Evolutionary conservation across 805 yeast genomes (phyloP).

Genomic region (Nakazawaea wyomingensis): DNA sequence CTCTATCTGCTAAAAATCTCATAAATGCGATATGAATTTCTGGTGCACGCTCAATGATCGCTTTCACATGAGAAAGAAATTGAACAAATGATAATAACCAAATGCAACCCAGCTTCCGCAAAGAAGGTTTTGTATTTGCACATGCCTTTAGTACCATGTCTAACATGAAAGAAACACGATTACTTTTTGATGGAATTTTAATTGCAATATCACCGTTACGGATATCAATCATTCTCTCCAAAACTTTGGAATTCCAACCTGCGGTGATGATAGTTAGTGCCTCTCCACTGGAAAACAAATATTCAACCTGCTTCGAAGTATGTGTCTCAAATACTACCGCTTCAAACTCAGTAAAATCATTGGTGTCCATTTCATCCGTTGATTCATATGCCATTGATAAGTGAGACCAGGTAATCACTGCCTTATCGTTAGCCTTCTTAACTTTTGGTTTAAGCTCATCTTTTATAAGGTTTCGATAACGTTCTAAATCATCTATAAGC

Average conservation of each 20-base stretch:
- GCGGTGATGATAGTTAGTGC: slow-evolving; percentile 65
- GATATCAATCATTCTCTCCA: slow-evolving; percentile 52
- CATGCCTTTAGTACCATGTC: slow-evolving; percentile 47
- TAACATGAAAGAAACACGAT: slow-evolving; percentile 32
- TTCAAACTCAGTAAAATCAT: slow-evolving; percentile 29
- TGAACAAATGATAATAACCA: slow-evolving; percentile 83
- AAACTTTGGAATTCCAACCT: slow-evolving; percentile 67
- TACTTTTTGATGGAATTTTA: slow-evolving; percentile 1
- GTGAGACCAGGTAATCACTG: slow-evolving; percentile 52
- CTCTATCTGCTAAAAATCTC: slow-evolving; percentile 73
- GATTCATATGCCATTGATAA: slow-evolving; percentile 35
- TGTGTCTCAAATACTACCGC: slow-evolving; percentile 51
- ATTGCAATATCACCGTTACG: slow-evolving; percentile 27
- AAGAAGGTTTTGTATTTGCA: slow-evolving; percentile 61
- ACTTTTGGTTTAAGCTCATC: slow-evolving; percentile 33
- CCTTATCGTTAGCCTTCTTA: slow-evolving; percentile 53
- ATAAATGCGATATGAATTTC: slow-evolving; percentile 71
- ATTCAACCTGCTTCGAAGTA: slow-evolving; percentile 68
- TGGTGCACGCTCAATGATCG: slow-evolving; percentile 38
- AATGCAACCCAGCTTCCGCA: slow-evolving; percentile 73
- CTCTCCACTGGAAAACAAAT: slow-evolving; percentile 76
- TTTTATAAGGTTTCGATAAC: slow-evolving; percentile 21
- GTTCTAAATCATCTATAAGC: slow-evolving; percentile 18
- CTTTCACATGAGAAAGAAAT: slow-evolving; percentile 50
- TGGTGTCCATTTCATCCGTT: slow-evolving; percentile 19